phyloP scores from a whole-genome alignment of 306 rosid species.

The cucumber (Cucumis sativus) region Cucumber_9930_V3 NC_026661.2:9318001-9318500 shows the following conservation, averaged over 20 bases:
- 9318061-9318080: too few species aligned
- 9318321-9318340: not conserved
- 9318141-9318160: too few species aligned
- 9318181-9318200: not conserved
- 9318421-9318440: not conserved
- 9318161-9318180: too few species aligned
- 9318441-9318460: not conserved
- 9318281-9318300: not conserved
- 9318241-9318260: not conserved
- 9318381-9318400: not conserved
- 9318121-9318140: too few species aligned
- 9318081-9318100: too few species aligned
- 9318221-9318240: too few species aligned
- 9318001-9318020: too few species aligned
- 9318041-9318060: too few species aligned
- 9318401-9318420: constrained; percentile 6
- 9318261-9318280: not conserved
- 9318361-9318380: not conserved
- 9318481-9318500: not conserved
- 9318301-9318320: not conserved
- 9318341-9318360: constrained; percentile 1
- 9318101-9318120: too few species aligned
- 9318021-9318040: too few species aligned
- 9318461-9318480: not conserved
- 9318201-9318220: too few species aligned